phyloP scores from a whole-genome alignment of 495 filamentous ascomycete genomes.

The Ramalina peruviana region DNA sequence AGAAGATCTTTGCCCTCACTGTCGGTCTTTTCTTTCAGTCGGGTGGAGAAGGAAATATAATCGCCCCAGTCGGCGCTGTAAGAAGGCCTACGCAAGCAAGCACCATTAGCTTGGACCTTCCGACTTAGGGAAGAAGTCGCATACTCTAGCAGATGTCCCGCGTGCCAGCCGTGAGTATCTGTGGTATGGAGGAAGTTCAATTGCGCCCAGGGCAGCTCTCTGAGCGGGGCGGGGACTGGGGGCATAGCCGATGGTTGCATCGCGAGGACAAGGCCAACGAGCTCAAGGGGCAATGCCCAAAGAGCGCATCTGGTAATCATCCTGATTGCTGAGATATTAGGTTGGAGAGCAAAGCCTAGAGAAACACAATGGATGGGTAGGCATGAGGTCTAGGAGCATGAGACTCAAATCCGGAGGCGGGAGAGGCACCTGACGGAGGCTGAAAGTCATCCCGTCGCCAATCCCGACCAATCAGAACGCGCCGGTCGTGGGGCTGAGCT shows the following conservation, averaged over 20 bases:
- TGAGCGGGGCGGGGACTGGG: constrained; percentile 69
- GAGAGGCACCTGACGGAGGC: no score
- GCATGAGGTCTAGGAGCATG: background rate
- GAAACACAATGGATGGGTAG: background rate
- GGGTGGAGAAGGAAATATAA: constrained; percentile 83
- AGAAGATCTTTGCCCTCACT: constrained; percentile 66
- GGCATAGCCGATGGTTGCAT: constrained; percentile 68
- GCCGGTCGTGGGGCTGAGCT: no score
- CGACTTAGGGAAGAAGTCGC: constrained; percentile 1
- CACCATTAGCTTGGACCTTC: constrained; percentile 12
- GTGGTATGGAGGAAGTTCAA: constrained; percentile 93
- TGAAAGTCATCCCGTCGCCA: no score
- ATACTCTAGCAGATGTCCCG: constrained; percentile 81
- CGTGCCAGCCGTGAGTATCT: constrained; percentile 92
- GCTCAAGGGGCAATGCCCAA: constrained; percentile 8
- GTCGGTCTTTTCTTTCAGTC: constrained; percentile 67
- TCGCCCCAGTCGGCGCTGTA: constrained; percentile 97
- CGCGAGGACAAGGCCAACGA: constrained; percentile 27
- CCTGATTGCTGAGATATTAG: background rate
- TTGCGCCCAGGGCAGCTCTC: constrained; percentile 76
- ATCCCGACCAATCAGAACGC: no score
- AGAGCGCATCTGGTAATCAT: constrained; percentile 13
- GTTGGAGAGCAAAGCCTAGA: background rate
- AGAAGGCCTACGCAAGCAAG: constrained; percentile 41
- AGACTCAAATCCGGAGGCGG: no score